Conservation (phyloP, 495 filamentous ascomycete genomes). For the Penicillium cinerascens region DNA sequence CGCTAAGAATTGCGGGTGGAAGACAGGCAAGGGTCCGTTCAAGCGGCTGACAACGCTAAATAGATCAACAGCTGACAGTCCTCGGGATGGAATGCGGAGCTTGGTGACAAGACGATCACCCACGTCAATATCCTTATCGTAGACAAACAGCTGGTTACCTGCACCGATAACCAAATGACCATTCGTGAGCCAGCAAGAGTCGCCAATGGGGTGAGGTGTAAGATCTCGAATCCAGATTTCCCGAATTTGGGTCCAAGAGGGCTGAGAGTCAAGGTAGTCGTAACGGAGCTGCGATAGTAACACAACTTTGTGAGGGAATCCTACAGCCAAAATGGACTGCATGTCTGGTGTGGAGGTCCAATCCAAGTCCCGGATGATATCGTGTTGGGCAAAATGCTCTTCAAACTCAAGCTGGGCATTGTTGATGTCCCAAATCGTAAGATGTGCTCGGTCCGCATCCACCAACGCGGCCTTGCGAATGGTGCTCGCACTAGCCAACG, state of each 20-base stretch:
- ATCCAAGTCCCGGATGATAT: conserved; percentile 81
- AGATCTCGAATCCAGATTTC: conserved; percentile 78
- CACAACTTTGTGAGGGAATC: conserved; percentile 79
- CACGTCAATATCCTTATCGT: conserved; percentile 68
- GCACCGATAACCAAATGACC: conserved; percentile 83
- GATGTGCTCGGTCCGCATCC: conserved; percentile 63
- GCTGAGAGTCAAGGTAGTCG: conserved; percentile 86
- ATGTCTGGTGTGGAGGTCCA: conserved; percentile 92
- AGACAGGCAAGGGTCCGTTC: conserved; percentile 86
- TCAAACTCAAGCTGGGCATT: conserved; percentile 79
- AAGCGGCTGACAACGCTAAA: conserved; percentile 78
- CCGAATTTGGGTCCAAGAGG: conserved; percentile 82
- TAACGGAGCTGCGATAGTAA: conserved; percentile 90
- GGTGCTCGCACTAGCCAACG: conserved; percentile 79
- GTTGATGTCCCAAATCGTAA: conserved; percentile 91
- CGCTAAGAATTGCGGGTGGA: conserved; percentile 87
- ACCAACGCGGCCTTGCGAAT: conserved; percentile 86
- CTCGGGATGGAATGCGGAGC: conserved; percentile 59
- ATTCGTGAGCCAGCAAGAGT: conserved; percentile 83
- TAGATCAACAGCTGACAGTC: conserved; percentile 53
- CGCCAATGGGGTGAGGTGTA: conserved; percentile 88
- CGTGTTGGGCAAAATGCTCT: conserved; percentile 65
- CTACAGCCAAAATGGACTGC: conserved; percentile 88
- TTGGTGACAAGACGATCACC: conserved; percentile 59
- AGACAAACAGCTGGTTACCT: conserved; percentile 90